Conservation (phyloP, 306 rosid species). For the Benincasa hispida region DNA sequence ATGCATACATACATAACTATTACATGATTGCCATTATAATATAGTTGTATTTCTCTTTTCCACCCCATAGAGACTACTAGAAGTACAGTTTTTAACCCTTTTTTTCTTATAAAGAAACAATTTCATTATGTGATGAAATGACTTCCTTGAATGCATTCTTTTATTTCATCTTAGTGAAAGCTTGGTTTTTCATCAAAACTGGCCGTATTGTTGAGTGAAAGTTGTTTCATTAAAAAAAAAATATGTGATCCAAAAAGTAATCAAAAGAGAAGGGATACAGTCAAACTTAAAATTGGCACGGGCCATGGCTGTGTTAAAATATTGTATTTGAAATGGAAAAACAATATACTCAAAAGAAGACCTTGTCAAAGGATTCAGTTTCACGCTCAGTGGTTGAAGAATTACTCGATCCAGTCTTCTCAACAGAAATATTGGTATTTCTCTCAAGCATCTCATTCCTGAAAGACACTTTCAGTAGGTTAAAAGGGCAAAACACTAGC, state of each 20-base stretch:
- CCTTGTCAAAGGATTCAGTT: conserved; percentile 82
- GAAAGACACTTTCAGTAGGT: conserved; percentile 29
- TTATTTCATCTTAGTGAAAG: background rate
- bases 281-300: background rate
- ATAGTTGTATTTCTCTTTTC: background rate
- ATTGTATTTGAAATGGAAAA: conserved; percentile 1
- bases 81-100: background rate
- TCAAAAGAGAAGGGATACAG: background rate
- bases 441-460: conserved; percentile 46
- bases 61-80: background rate
- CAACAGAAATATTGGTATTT: conserved; percentile 19
- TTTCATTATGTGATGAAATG: too few relatives aligned
- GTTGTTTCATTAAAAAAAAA: background rate
- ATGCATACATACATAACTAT: too few relatives aligned
- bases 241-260: background rate
- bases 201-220: background rate
- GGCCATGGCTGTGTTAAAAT: background rate
- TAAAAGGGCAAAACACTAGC: background rate
- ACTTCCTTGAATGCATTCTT: background rate
- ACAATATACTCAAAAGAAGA: conserved; percentile 14
- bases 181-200: background rate
- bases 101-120: too few relatives aligned
- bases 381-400: conserved; percentile 28
- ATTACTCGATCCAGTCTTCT: conserved; percentile 27
- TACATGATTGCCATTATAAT: background rate